Base-by-base conservation (phyloP, 2,329 filamentous ascomycete species). In the Fusarium falciforme region DNA sequence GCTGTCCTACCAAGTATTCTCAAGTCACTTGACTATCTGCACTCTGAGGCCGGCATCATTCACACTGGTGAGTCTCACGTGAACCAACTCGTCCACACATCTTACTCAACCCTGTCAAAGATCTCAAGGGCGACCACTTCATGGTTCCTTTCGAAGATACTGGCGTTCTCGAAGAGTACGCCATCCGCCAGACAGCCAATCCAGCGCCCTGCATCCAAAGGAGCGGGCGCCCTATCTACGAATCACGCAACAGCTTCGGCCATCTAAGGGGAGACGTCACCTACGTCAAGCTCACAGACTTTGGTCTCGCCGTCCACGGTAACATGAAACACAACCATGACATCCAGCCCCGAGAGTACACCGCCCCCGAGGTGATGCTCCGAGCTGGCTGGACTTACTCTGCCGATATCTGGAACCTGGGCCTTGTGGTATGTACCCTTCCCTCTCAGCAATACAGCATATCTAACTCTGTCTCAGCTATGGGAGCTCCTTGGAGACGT, bases 11-110 rank as follows among this genome's bases (percentile, higher is more conserved):
- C 78, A 59, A 76, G 78, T 64, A 79, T 86, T 63, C 80, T 86
- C 14, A 64, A 78, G 49, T 81, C 80, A 4, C 79, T 86, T 2
- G 80, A 85, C 44, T 85, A 83, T 70, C 79, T 85, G 6, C 83
- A 86, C 69, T 75, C 79, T 1, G 78, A 82, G 36, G 84, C 82
- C 67, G 80, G 78, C 59, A 75, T 80, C 58, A 82, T 86, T 35
- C 82, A 86, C 76, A 85, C 83, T 2, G 82, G 82, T 84, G 77
- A 55, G 74, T 76, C 4, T 20, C 6, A 31, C 5, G 6, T 8
- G 27, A 9, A 27, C 3, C 11, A n/a, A 22, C 2, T 12, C 5
- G 5, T n/a, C 5, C 7, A 10, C 0, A 6, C 6, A 5, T 17
- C 14, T 14, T 25, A 42, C 66, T 76, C 14, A 75, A 40, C 22